phyloP scores from a whole-genome alignment of 2,329 filamentous ascomycete species.

The Cercospora zeae-maydis region DNA sequence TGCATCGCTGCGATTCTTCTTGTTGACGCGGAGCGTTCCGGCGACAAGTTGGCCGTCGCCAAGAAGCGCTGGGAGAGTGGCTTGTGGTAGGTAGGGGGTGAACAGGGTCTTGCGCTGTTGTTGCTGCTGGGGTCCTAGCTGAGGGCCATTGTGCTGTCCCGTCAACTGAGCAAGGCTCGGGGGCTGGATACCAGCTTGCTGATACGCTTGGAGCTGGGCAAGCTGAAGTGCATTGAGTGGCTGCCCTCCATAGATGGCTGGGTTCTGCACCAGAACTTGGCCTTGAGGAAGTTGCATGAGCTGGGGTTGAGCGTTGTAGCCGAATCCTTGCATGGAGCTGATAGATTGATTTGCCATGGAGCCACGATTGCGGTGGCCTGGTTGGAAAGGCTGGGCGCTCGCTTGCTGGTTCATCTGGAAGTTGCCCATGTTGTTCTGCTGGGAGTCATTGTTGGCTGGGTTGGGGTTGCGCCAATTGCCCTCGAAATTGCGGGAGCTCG shows the following conservation, averaged over 20 bases:
- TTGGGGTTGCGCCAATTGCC: conserved; percentile 91
- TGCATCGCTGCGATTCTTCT: conserved; percentile 98
- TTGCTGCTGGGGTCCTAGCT: conserved; percentile 60
- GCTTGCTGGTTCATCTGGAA: conserved; percentile 69
- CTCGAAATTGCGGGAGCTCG: conserved; percentile 89
- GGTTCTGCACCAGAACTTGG: conserved; percentile 74
- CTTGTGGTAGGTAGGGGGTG: conserved; percentile 94
- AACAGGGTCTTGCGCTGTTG: conserved; percentile 98
- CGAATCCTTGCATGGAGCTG: conserved; percentile 77
- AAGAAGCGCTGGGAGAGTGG: conserved; percentile 83
- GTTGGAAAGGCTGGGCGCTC: conserved; percentile 75
- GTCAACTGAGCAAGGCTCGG: conserved; percentile 35
- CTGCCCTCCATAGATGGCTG: conserved; percentile 78
- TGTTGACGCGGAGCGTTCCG: conserved; percentile 95
- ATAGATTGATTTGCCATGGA: conserved; percentile 81
- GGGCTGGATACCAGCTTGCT: conserved; percentile 74
- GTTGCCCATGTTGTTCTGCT: conserved; percentile 54
- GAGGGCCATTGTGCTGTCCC: conserved; percentile 44
- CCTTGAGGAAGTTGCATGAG: conserved; percentile 79
- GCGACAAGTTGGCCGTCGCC: conserved; percentile 91
- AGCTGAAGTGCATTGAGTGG: conserved; percentile 85
- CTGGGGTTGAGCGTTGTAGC: conserved; percentile 80
- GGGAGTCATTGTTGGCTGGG: conserved; percentile 45
- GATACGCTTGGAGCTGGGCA: conserved; percentile 84
- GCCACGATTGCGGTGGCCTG: conserved; percentile 79